Percentiles rank a stretch among this genome's conserved stretches.
phyloP scores from a whole-genome alignment of 805 yeast genomes.

The Ogataea dorogensis region DNA sequence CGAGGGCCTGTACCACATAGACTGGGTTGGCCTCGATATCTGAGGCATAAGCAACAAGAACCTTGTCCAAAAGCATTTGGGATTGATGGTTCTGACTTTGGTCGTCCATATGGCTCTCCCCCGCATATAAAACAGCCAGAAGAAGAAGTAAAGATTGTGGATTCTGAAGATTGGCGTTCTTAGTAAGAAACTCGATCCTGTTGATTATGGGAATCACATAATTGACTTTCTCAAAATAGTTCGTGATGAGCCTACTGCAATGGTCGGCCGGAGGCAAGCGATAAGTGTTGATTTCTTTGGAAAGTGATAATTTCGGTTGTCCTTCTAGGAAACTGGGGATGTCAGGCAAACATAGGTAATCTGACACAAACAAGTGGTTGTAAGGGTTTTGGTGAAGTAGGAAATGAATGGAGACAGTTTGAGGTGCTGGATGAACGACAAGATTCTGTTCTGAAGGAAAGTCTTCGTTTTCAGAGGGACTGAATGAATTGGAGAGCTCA shows the following conservation, averaged over 20 bases:
- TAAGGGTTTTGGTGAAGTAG: background rate
- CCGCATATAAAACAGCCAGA: constrained; percentile 65
- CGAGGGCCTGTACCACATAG: constrained; percentile 54
- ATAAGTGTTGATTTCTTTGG: constrained; percentile 73
- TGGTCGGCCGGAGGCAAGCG: constrained; percentile 47
- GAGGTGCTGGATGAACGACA: background rate
- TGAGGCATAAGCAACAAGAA: constrained; percentile 13
- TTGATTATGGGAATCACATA: constrained; percentile 68
- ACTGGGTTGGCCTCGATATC: constrained; percentile 60
- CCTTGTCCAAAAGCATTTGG: constrained; percentile 40
- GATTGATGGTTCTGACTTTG: constrained; percentile 40
- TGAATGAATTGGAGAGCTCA: background rate
- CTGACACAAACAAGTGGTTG: constrained; percentile 1
- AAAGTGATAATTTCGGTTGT: too few species aligned
- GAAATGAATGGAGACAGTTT: background rate
- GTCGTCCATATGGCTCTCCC: constrained; percentile 56
- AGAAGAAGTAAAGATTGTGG: constrained; percentile 59
- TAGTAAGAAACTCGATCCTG: constrained; percentile 54
- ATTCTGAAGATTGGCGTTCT: constrained; percentile 51
- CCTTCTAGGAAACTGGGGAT: constrained; percentile 37
- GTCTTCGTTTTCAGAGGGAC: background rate
- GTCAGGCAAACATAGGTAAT: background rate
- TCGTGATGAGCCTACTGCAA: constrained; percentile 55
- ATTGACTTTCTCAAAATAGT: constrained; percentile 61
- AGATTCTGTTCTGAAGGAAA: too few species aligned